These are phyloP conservation scores for Oenanthe sinensis DNA, from an alignment of 129 eudicot species.

Conservation along the genomic window DNA sequence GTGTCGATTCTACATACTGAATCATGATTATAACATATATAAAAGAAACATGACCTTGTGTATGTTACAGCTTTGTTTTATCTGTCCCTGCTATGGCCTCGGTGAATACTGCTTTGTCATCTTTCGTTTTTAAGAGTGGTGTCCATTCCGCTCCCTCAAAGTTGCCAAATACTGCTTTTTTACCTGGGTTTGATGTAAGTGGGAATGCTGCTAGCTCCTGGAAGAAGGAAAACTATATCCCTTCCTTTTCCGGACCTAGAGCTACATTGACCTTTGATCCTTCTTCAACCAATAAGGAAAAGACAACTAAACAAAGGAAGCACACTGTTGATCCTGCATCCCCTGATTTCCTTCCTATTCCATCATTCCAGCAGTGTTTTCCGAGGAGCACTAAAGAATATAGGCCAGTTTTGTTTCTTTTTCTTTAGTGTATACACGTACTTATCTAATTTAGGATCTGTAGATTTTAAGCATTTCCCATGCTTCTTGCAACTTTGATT, in stretches of 20 bases:
- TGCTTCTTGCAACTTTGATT: neutral
- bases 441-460: neutral
- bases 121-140: slow-evolving; percentile 50
- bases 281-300: slow-evolving; percentile 39
- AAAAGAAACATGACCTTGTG: neutral
- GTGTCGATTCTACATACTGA: neutral
- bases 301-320: slow-evolving; percentile 45
- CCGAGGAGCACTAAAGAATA: slow-evolving; percentile 87
- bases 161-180: slow-evolving; percentile 48
- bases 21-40: neutral
- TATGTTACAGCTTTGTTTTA: slow-evolving; percentile 10
- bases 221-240: slow-evolving; percentile 23
- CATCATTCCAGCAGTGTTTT: slow-evolving; percentile 90
- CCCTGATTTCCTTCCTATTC: slow-evolving; percentile 95
- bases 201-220: slow-evolving; percentile 26
- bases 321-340: slow-evolving; percentile 81
- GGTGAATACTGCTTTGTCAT: slow-evolving; percentile 57
- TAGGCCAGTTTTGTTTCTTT: slow-evolving; percentile 23
- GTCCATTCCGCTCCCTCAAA: slow-evolving; percentile 33
- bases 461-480: neutral
- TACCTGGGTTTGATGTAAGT: slow-evolving; percentile 51
- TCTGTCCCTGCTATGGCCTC: slow-evolving; percentile 57
- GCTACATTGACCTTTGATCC: slow-evolving; percentile 93
- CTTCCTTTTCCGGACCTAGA: slow-evolving; percentile 34
- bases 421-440: neutral